Conservation (phyloP, 768 basidiomycete species). For the Antrodiella citrinella region DNA sequence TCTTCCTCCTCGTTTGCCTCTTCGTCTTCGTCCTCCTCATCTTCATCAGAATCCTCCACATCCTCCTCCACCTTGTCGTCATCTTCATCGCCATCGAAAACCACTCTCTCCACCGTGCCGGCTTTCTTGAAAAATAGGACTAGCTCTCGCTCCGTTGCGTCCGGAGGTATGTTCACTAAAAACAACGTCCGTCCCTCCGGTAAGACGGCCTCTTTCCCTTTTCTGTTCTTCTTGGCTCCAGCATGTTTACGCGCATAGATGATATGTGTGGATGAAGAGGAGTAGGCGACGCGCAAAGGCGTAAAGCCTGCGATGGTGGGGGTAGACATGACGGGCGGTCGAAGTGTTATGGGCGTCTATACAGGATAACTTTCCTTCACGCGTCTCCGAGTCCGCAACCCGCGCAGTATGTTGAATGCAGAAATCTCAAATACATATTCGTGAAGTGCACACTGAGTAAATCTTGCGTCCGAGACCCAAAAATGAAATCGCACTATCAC, state of each 20-base stretch:
- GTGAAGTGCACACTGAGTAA: no score
- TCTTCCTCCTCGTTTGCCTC: slow-evolving; percentile 27
- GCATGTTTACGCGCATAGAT: slow-evolving; percentile 71
- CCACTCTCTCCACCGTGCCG: slow-evolving; percentile 70
- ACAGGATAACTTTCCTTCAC: no score
- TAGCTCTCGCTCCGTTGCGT: slow-evolving; percentile 78
- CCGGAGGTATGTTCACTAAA: slow-evolving; percentile 82
- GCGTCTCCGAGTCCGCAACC: no score
- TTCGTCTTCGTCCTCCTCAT: slow-evolving; percentile 28
- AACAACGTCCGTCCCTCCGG: slow-evolving; percentile 72
- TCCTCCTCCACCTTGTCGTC: slow-evolving; percentile 33
- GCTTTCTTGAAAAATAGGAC: slow-evolving; percentile 66
- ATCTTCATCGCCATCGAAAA: slow-evolving; percentile 50
- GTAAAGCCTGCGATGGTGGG: slow-evolving; percentile 37
- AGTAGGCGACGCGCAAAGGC: slow-evolving; percentile 34
- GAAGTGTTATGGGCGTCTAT: neutral
- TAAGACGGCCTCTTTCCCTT: slow-evolving; percentile 20
- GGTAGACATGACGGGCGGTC: slow-evolving; percentile 11
- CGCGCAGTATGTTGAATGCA: no score
- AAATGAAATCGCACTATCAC: no score
- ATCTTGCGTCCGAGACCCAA: no score
- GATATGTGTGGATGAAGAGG: slow-evolving; percentile 46
- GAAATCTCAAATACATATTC: no score
- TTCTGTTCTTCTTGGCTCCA: slow-evolving; percentile 34
- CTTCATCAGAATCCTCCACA: slow-evolving; percentile 17